These are phyloP conservation scores for Clarireedia monteithiana DNA, from an alignment of 2,329 filamentous ascomycete genomes.

Conservation along the genomic window DNA sequence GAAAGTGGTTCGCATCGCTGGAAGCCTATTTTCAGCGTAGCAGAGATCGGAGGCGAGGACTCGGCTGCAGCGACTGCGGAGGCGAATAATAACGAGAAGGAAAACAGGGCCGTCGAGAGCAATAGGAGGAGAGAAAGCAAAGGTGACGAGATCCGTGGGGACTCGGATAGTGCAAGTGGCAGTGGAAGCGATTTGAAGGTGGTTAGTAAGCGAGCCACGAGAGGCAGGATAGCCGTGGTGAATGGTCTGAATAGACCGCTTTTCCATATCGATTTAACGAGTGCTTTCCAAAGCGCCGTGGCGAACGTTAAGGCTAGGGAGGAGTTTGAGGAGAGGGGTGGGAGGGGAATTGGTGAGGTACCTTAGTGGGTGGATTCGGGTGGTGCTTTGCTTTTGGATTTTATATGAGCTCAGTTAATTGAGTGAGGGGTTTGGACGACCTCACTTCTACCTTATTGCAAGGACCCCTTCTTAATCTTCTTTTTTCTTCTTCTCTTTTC, in stretches of 20 bases:
- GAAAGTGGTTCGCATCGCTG: slow-evolving; percentile 48
- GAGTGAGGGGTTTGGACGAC: neutral
- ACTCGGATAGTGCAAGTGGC: slow-evolving; percentile 15
- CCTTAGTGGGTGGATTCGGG: slow-evolving; percentile 9
- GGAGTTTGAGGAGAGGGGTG: slow-evolving; percentile 29
- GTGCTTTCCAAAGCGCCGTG: slow-evolving; percentile 79
- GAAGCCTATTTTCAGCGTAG: slow-evolving; percentile 94
- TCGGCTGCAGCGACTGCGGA: slow-evolving; percentile 66
- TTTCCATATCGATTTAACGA: slow-evolving; percentile 90
- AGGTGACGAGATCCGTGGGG: slow-evolving; percentile 23
- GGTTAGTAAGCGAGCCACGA: slow-evolving; percentile 30
- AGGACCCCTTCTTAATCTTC: no score
- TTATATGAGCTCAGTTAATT: neutral
- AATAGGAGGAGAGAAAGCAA: slow-evolving; percentile 14
- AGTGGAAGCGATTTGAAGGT: slow-evolving; percentile 16
- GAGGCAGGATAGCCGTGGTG: slow-evolving; percentile 52
- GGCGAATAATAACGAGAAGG: slow-evolving; percentile 43
- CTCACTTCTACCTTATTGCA: neutral
- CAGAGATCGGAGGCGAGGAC: slow-evolving; percentile 67
- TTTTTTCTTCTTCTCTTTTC: no score
- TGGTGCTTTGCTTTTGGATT: no score
- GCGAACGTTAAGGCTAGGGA: slow-evolving; percentile 60
- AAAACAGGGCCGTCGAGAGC: slow-evolving; percentile 22
- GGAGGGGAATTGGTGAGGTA: slow-evolving; percentile 18
- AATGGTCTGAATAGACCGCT: slow-evolving; percentile 83